Conservation (phyloP, 1,139 yeast genomes). For the Saccharomyces pastorianus region DNA sequence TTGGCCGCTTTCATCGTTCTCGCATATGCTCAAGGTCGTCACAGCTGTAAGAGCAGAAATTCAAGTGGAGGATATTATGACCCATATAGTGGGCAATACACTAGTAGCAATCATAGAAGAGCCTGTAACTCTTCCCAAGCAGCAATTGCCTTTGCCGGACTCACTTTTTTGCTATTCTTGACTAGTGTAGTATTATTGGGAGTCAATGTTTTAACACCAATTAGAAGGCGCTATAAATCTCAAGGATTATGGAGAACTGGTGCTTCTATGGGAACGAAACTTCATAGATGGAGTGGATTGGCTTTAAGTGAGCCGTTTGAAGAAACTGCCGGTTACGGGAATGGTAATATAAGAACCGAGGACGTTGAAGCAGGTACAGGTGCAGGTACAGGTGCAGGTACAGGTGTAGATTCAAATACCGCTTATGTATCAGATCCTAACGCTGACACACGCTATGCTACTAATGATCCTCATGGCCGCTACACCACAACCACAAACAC, state of each 20-base stretch:
- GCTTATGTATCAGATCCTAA: conserved; percentile 2
- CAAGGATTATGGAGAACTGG: conserved; percentile 19
- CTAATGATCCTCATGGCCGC: not conserved
- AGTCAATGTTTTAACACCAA: conserved; percentile 27
- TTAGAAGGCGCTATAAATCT: conserved; percentile 14
- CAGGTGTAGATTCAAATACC: not conserved
- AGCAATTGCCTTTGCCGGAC: conserved; percentile 32
- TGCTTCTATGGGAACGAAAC: conserved; percentile 11
- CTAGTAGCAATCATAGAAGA: conserved; percentile 9
- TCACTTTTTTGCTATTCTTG: conserved; percentile 24
- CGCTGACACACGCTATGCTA: not conserved
- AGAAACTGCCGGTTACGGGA: not conserved
- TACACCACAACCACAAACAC: too few relatives aligned
- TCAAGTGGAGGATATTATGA: conserved; percentile 15
- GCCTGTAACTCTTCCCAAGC: conserved; percentile 30
- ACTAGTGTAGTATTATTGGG: conserved; percentile 21
- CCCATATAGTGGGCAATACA: conserved; percentile 16
- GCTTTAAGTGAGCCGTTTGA: conserved; percentile 10
- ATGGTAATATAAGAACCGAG: not conserved
- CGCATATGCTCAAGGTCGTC: conserved; percentile 21
- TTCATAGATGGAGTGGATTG: conserved; percentile 14
- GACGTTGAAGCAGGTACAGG: conserved; percentile 4
- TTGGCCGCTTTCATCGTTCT: conserved; percentile 23
- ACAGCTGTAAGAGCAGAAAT: conserved; percentile 12
- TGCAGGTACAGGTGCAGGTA: too few relatives aligned